A percentile compares a stretch with the other conserved stretches of the same genome.
These are phyloP conservation scores for Colletotrichum salicis DNA, from an alignment of 2,329 filamentous ascomycete genomes.

Conservation along the genomic window DNA sequence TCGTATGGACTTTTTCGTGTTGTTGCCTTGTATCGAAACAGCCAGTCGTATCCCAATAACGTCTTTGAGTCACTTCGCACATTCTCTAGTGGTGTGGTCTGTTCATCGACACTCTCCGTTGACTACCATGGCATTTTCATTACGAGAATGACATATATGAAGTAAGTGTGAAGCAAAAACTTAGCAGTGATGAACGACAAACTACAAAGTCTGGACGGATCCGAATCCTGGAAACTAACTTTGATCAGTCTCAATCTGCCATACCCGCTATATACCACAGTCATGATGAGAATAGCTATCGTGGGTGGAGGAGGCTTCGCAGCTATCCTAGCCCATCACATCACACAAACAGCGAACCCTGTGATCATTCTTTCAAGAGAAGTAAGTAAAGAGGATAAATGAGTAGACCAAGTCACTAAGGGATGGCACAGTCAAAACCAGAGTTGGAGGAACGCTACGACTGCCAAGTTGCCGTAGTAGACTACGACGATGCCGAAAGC, in stretches of 20 bases:
- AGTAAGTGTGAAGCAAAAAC: background rate
- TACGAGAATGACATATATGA: background rate
- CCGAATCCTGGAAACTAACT: background rate
- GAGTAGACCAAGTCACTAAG: background rate
- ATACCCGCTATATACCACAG: background rate
- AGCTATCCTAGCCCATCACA: conserved; percentile 59
- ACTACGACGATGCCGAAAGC: conserved; percentile 69
- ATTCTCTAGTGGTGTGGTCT: conserved; percentile 13
- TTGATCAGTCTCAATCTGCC: background rate
- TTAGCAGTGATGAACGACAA: background rate
- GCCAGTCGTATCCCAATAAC: conserved; percentile 6
- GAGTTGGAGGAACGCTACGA: conserved; percentile 62
- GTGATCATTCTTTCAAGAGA: conserved; percentile 76
- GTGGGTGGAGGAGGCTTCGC: conserved; percentile 59
- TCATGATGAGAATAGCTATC: conserved; percentile 62
- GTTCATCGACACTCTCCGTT: background rate
- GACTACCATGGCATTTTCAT: background rate
- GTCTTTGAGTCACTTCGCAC: conserved; percentile 17
- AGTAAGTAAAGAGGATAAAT: conserved; percentile 52
- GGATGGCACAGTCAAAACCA: conserved; percentile 57
- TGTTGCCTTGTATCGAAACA: conserved; percentile 11
- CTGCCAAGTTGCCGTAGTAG: conserved; percentile 75
- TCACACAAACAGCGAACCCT: conserved; percentile 73
- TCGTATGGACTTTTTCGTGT: background rate
- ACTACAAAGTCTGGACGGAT: background rate